Percentiles rank a stretch among this genome's conserved stretches.
phyloP scores from a whole-genome alignment of 257 asterid genomes.

The Agastache rugosa region DNA sequence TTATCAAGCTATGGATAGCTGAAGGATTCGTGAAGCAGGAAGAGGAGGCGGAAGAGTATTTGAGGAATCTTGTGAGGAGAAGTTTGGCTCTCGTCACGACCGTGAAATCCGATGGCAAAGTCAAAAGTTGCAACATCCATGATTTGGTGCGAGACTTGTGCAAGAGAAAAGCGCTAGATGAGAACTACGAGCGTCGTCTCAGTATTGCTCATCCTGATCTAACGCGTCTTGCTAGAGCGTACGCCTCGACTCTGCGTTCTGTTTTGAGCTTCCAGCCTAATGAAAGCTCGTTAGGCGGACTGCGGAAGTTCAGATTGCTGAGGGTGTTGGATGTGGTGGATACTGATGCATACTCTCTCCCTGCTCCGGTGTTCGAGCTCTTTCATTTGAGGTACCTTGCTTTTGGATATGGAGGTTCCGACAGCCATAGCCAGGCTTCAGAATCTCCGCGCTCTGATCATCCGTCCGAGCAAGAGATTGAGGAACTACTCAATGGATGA shows the following conservation, averaged over 20 bases:
- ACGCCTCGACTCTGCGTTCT: neutral
- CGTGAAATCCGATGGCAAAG: neutral
- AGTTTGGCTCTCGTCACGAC: neutral
- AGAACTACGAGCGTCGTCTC: neutral
- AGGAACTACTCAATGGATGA: neutral
- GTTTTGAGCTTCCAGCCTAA: neutral
- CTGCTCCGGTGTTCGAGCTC: neutral
- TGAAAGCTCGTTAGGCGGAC: neutral
- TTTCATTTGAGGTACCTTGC: slow-evolving; percentile 35
- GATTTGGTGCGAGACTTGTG: neutral
- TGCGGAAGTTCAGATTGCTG: neutral
- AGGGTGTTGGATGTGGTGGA: slow-evolving; percentile 10
- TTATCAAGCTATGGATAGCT: slow-evolving; percentile 26
- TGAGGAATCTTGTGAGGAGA: slow-evolving; percentile 22
- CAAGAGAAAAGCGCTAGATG: neutral
- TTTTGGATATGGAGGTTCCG: neutral
- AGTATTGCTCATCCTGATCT: slow-evolving; percentile 12
- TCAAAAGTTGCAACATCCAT: slow-evolving; percentile 15
- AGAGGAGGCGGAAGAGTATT: neutral
- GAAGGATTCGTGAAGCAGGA: neutral
- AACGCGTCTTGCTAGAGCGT: neutral
- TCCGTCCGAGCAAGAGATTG: neutral
- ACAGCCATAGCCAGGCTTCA: slow-evolving; percentile 13
- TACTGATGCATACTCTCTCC: neutral
- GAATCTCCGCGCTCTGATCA: slow-evolving; percentile 30